Conservation (phyloP, 2,329 filamentous ascomycete species). For the Diaporthe sp. region DNA sequence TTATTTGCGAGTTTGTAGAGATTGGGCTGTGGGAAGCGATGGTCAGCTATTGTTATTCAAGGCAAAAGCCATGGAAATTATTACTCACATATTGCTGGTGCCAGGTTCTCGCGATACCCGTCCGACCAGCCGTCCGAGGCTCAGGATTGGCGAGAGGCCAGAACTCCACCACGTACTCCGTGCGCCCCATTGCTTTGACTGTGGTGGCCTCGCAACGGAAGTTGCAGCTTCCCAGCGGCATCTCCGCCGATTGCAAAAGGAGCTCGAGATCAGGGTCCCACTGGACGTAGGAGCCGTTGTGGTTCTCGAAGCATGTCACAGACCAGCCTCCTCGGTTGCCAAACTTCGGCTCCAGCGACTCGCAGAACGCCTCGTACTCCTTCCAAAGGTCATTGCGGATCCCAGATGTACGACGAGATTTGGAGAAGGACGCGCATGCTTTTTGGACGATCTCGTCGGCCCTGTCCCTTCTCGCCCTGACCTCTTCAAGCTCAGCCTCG, state of each 20-base stretch:
- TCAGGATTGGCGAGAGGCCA: conserved; percentile 15
- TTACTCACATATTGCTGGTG: conserved; percentile 26
- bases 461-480: neutral
- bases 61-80: no score
- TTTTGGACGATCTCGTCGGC: neutral
- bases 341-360: conserved; percentile 13
- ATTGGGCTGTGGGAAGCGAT: neutral
- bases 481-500: neutral
- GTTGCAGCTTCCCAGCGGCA: neutral
- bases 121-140: neutral
- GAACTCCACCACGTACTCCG: conserved; percentile 30
- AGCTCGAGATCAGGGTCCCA: conserved; percentile 16
- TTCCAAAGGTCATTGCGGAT: conserved; percentile 12
- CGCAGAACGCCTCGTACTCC: conserved; percentile 26
- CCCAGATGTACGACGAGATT: neutral
- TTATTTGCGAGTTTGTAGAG: neutral
- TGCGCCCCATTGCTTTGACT: neutral
- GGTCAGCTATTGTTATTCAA: neutral
- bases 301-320: conserved; percentile 13
- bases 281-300: neutral
- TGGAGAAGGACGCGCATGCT: neutral
- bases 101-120: neutral
- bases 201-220: conserved; percentile 32
- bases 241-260: conserved; percentile 16
- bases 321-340: conserved; percentile 20